Conservation (phyloP, 192 early-diverging fungal genomes). For the Radiomyces spectabilis region DNA sequence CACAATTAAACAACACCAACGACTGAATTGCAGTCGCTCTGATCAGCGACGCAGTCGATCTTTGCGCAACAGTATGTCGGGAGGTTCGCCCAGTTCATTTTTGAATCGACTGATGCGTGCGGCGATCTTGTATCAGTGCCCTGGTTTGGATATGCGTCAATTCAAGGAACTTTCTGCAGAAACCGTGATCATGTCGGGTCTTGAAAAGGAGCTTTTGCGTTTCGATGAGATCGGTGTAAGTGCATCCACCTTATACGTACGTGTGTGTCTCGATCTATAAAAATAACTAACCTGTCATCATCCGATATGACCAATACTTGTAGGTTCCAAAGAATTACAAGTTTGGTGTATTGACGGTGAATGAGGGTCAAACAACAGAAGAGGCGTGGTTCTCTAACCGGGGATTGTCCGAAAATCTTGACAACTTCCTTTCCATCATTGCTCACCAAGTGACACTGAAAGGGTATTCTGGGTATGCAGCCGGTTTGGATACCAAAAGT, state of each 20-base stretch:
- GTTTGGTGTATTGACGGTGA: conserved; percentile 68
- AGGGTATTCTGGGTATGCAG: conserved; percentile 71
- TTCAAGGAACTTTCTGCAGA: conserved; percentile 55
- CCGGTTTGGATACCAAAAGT: conserved; percentile 66
- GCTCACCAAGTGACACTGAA: conserved; percentile 61
- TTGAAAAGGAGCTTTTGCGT: conserved; percentile 59
- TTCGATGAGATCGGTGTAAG: conserved; percentile 74
- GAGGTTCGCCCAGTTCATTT: conserved; percentile 21
- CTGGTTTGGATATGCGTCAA: conserved; percentile 26
- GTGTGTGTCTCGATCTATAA: too few species aligned
- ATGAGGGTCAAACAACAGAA: conserved; percentile 57
- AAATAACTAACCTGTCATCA: not conserved
- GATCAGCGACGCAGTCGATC: too few species aligned
- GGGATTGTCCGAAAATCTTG: conserved; percentile 41
- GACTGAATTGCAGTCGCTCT: not conserved
- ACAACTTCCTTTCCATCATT: conserved; percentile 58
- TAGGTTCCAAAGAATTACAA: conserved; percentile 52
- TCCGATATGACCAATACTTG: not conserved
- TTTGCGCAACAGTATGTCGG: too few species aligned
- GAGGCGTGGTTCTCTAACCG: conserved; percentile 70
- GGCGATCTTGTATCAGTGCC: conserved; percentile 3
- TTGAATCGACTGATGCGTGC: conserved; percentile 20
- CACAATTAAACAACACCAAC: not conserved
- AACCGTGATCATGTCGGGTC: conserved; percentile 30
- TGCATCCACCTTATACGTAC: too few species aligned